Base-by-base conservation (phyloP, 208 protist species). In the Trypanosoma scelopori region DNA sequence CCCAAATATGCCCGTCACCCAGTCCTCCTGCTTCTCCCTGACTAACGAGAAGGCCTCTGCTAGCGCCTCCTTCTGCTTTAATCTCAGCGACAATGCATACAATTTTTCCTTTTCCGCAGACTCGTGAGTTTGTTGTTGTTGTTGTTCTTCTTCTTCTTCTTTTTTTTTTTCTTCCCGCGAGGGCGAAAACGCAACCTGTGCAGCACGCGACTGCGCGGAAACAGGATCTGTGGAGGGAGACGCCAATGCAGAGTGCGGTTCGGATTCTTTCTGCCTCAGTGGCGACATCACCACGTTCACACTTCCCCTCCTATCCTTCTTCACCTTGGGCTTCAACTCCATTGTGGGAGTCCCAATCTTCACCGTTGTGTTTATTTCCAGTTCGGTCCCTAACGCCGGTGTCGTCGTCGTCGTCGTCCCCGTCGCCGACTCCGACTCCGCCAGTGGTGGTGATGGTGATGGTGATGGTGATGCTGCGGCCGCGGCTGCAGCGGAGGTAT, bases 1-100 rank as follows among this genome's bases (percentile, higher is more conserved):
- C 13, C 77, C 76, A 72, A 93, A 86, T 25, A 93, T 83, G 53
- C 85, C 85, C 23, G 62, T n/a, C 22, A 89, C 81, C 85, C 82
- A 92, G 48, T 59, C 53, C 20, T 79, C 64, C 43, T 71, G 65
- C 23, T 71, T 71, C 20, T 39, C n/a, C 13, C 46, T 67, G 15
- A 64, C 63, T 57, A 69, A 35, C 13, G 11, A n/a, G 7, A 67
- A 7, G 12, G 46, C 23, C 27, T 68, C 61, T 18, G 13, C 22
- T 18, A 43, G 4, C 1, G 47, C 23, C 25, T 67, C 69, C 18
- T 13, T 47, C 1, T 0, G 18, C 1, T 22, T 35, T 32, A 35
- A 18, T 48, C 13, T 48, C 12, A 9, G 5, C 51, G 16, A 23
- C 42, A 27, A 15, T 43, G 3, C 11, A 18, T 23, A 18, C 4